Evolutionary conservation across 2,329 filamentous ascomycete genomes (phyloP).

Genomic region (Pestalotiopsis sp.): DNA sequence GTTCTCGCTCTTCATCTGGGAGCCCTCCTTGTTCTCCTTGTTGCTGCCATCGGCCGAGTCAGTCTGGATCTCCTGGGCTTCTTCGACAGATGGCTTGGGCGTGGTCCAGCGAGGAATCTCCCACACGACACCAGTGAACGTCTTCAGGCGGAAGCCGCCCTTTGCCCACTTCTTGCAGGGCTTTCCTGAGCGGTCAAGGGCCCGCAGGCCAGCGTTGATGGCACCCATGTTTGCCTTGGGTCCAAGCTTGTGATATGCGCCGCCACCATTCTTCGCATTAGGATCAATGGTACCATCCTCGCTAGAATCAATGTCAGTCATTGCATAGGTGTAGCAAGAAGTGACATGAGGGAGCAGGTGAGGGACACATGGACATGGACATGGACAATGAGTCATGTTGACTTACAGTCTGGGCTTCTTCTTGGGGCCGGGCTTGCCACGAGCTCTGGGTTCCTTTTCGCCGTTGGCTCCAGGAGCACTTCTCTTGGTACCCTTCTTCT

Average conservation of each 20-base stretch:
- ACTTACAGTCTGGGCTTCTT: slow-evolving; percentile 94
- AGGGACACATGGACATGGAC: slow-evolving; percentile 1
- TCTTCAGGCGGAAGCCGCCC: slow-evolving; percentile 83
- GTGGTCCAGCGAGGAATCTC: slow-evolving; percentile 81
- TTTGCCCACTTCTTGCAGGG: slow-evolving; percentile 91
- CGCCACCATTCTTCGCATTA: slow-evolving; percentile 48
- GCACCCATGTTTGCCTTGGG: slow-evolving; percentile 96
- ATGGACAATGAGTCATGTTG: neutral
- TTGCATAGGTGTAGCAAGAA: neutral
- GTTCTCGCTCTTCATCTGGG: slow-evolving; percentile 50
- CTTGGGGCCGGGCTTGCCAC: slow-evolving; percentile 92
- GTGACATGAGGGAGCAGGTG: slow-evolving; percentile 5
- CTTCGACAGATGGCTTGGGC: slow-evolving; percentile 53
- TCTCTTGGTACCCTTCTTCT: slow-evolving; percentile 77
- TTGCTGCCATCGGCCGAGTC: slow-evolving; percentile 56
- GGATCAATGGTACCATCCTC: slow-evolving; percentile 67
- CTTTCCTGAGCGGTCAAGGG: slow-evolving; percentile 88
- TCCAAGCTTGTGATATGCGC: slow-evolving; percentile 77
- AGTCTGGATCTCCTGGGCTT: slow-evolving; percentile 45
- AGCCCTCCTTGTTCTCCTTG: slow-evolving; percentile 66
- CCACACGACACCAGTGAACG: slow-evolving; percentile 88
- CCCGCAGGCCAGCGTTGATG: slow-evolving; percentile 94
- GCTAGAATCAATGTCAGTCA: slow-evolving; percentile 36
- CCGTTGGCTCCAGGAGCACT: slow-evolving; percentile 67
- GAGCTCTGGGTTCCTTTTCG: slow-evolving; percentile 59